phyloP scores from a whole-genome alignment of 371 early-diverging fungal species.

The Syncephalastrum contaminatum region DNA sequence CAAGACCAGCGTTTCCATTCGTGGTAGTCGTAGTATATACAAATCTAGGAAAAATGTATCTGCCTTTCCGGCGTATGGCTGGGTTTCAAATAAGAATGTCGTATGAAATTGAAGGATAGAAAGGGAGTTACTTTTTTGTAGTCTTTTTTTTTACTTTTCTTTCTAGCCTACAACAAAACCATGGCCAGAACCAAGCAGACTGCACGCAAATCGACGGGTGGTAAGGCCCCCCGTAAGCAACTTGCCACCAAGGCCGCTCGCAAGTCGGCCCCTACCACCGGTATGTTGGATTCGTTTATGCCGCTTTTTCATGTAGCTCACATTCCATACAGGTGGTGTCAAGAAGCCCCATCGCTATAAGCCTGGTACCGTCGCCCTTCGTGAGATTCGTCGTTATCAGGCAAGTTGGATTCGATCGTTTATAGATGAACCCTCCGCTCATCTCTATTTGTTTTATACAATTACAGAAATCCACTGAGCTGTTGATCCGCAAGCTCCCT shows the following conservation, averaged over 20 bases:
- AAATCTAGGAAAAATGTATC: neutral
- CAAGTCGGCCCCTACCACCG: conserved; percentile 50
- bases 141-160: too few species aligned
- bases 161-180: neutral
- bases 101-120: too few species aligned
- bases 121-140: too few species aligned
- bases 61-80: neutral
- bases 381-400: conserved; percentile 98
- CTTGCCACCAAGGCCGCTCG: conserved; percentile 93
- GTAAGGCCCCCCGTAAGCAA: conserved; percentile 98
- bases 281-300: conserved; percentile 6
- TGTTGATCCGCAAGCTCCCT: conserved; percentile 97
- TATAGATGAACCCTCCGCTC: neutral
- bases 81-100: conserved; percentile 1
- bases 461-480: conserved; percentile 85
- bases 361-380: conserved; percentile 89
- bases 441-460: neutral
- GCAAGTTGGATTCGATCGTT: neutral
- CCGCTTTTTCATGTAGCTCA: neutral
- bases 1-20: conserved; percentile 45
- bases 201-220: conserved; percentile 98
- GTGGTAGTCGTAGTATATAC: too few species aligned
- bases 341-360: conserved; percentile 88
- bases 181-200: conserved; percentile 99
- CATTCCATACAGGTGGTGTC: conserved; percentile 36